A percentile compares a stretch with the other conserved stretches of the same genome.
Evolutionary conservation across 305 asterid genomes (phyloP).

Genomic region (Lippia alba): DNA sequence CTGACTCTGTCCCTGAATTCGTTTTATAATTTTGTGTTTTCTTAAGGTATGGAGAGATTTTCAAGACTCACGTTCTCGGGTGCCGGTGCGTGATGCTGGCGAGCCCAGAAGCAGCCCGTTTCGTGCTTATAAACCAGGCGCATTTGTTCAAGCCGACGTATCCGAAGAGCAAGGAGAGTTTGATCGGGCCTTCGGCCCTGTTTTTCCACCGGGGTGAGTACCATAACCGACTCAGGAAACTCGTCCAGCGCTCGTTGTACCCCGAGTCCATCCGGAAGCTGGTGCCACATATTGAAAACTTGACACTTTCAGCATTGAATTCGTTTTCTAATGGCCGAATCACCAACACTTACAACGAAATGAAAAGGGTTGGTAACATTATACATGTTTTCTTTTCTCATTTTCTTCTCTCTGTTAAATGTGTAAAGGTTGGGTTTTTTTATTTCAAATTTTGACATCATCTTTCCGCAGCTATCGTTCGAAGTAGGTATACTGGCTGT

Average conservation of each 20-base stretch:
- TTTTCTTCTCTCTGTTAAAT: neutral
- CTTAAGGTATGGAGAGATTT: constrained; percentile 81
- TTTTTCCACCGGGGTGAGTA: constrained; percentile 85
- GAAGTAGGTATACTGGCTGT: constrained; percentile 77
- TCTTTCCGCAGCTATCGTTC: constrained; percentile 61
- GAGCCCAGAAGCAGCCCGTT: constrained; percentile 89
- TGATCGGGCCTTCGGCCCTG: constrained; percentile 81
- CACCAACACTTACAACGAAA: constrained; percentile 58
- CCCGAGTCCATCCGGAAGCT: constrained; percentile 65
- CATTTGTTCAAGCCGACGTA: constrained; percentile 89
- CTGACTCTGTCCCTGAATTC: no score
- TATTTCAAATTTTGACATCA: no score
- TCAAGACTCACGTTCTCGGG: constrained; percentile 80
- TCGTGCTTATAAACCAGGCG: constrained; percentile 66
- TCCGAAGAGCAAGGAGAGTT: constrained; percentile 74
- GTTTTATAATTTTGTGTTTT: no score
- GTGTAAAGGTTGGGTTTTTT: neutral
- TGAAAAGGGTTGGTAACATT: constrained; percentile 66
- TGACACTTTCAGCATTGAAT: constrained; percentile 52
- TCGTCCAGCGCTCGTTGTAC: constrained; percentile 57
- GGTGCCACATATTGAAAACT: constrained; percentile 48
- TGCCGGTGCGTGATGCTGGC: constrained; percentile 87
- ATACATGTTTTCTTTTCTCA: neutral
- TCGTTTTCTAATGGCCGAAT: constrained; percentile 55
- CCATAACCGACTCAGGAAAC: constrained; percentile 71